Base-by-base conservation (phyloP, 108 stramenopile genomes). In the Epithemia pelagica region DNA sequence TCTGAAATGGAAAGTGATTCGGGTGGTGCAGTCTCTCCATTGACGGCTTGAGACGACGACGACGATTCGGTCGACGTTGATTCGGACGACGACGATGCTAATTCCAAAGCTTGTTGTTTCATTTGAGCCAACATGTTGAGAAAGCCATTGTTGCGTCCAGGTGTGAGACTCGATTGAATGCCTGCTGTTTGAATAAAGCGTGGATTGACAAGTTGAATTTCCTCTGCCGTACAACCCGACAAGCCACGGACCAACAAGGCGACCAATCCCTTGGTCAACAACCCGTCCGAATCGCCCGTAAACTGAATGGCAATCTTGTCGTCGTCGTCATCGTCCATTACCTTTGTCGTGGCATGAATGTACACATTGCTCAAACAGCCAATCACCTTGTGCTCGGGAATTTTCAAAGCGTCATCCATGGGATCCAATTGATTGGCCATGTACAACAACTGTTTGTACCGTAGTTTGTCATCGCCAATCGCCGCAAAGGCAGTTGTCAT, bases 141-240 rank as follows among this genome's bases (percentile, higher is more conserved):
- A 70, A 98, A 98, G 37, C 98, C 98, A 80, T 98, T 98, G 78
- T 98, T 98, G 54, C 98, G 76, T 21, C 97, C 95, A 25, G 86
- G 94, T 30, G 98, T 98, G 57, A 98, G 73, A 30, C 83, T 85
- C 58, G 92, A 85, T 26, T 87, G 86, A 61, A 98, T 91, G 27
- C 89, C 86, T 22, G 95, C 93, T 18, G 67, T 71, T 57, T 89
- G 71, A 64, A 98, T 91, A 66, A 98, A 98, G 68, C 80, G 69
- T 1, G 97, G 95, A 64, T 95, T 84, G 1, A 96, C 87, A 27
- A 68, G 68, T 59, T 86, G 72, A 71, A 91, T 91, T 55, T 80
- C 67, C 64, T 84, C 77, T 0, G 92, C 82, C 0, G 89, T 90
- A 55, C 79, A 80, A 5, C 89, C 92, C 18, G 79, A 83, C 62